These are phyloP conservation scores for Tetrahymena thermophila DNA, from an alignment of 73 alveolate genomes.

Conservation along the genomic window DNA sequence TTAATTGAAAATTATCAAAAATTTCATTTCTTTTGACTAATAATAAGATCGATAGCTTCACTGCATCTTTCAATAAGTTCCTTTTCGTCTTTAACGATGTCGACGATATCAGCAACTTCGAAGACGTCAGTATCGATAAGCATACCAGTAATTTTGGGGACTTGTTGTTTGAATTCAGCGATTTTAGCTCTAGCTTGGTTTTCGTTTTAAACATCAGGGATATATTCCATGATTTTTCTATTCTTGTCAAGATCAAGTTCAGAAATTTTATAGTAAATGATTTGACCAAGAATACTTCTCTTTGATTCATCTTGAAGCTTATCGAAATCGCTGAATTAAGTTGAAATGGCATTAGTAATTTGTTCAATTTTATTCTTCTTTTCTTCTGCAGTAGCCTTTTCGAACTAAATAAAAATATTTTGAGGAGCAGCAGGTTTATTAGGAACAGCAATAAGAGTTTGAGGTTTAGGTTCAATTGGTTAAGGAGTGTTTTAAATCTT, in stretches of 20 bases:
- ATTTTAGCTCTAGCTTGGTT: not conserved
- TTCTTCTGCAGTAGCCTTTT: not conserved
- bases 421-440: not conserved
- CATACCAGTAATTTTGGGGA: not conserved
- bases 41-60: not conserved
- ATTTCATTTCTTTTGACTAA: not conserved
- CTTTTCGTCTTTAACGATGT: not conserved
- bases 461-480: not conserved
- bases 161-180: not conserved
- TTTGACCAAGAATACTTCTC: not conserved
- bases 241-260: not conserved
- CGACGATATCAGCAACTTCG: not conserved
- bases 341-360: not conserved
- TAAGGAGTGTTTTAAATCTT: not conserved
- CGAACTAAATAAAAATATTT: not conserved
- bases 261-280: not conserved
- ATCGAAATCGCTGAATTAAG: not conserved
- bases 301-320: not conserved
- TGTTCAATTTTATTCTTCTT: not conserved
- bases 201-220: not conserved
- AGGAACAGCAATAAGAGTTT: not conserved
- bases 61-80: not conserved
- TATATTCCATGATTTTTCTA: not conserved
- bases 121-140: not conserved
- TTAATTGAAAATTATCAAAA: not conserved